A percentile compares a stretch with the other conserved stretches of the same genome.
phyloP scores from a whole-genome alignment of 495 filamentous ascomycete genomes.

The Penicillium daleae region DNA sequence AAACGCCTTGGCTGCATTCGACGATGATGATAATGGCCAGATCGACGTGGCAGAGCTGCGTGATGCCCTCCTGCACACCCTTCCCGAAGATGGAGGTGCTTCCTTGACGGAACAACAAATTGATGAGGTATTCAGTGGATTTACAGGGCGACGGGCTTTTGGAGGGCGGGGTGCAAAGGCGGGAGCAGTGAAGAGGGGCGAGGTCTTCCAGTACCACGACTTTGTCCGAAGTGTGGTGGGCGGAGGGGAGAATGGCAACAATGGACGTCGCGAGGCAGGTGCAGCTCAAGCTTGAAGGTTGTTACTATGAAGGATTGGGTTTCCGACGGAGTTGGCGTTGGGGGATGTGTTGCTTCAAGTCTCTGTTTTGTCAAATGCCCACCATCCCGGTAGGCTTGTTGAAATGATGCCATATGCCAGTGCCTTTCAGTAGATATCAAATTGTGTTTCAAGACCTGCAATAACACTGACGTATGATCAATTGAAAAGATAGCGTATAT shows the following conservation, averaged over 20 bases:
- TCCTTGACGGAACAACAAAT: slow-evolving; percentile 75
- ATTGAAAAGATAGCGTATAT: background rate
- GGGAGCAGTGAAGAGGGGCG: slow-evolving; percentile 43
- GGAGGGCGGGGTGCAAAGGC: slow-evolving; percentile 40
- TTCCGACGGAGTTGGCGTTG: slow-evolving; percentile 22
- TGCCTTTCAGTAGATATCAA: background rate
- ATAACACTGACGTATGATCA: background rate
- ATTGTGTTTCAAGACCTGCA: background rate
- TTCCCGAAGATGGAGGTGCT: slow-evolving; percentile 70
- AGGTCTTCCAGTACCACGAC: slow-evolving; percentile 53
- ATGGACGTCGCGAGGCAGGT: slow-evolving; percentile 30
- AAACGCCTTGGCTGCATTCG: slow-evolving; percentile 91
- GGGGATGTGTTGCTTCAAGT: slow-evolving; percentile 9
- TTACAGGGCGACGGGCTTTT: slow-evolving; percentile 81
- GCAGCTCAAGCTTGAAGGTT: slow-evolving; percentile 28
- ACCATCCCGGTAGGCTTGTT: background rate
- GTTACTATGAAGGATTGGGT: slow-evolving; percentile 13
- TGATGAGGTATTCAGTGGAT: slow-evolving; percentile 80
- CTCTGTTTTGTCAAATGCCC: background rate
- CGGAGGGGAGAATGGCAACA: slow-evolving; percentile 41
- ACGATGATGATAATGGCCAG: slow-evolving; percentile 93
- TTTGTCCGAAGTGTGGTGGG: slow-evolving; percentile 49
- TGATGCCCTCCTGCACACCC: slow-evolving; percentile 80
- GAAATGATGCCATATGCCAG: background rate
- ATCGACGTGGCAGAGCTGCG: slow-evolving; percentile 81